Evolutionary conservation across 2,329 filamentous ascomycete genomes (phyloP).

Genomic region (Fusarium miscanthi): DNA sequence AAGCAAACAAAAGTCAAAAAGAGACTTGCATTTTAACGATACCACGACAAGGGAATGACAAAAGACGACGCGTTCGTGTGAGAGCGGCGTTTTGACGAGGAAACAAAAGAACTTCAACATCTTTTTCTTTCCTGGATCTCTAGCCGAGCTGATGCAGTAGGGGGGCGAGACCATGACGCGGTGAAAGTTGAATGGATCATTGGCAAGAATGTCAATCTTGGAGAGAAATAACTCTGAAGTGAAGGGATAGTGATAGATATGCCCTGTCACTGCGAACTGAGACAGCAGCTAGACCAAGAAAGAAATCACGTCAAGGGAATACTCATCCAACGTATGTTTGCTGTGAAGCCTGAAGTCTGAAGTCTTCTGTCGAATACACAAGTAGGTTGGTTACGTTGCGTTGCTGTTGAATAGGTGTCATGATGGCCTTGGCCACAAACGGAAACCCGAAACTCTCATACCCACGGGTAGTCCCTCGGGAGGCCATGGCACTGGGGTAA

Average conservation of each 20-base stretch:
- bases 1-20: conserved; percentile 48
- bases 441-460: conserved; percentile 30
- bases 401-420: conserved; percentile 8
- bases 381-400: not conserved
- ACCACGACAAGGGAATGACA: conserved; percentile 50
- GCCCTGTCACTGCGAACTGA: conserved; percentile 39
- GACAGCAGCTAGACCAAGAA: conserved; percentile 44
- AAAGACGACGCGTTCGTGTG: conserved; percentile 48
- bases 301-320: conserved; percentile 35
- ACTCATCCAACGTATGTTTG: not conserved
- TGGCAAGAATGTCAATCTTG: conserved; percentile 12
- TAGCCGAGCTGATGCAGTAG: conserved; percentile 55
- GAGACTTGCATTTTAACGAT: conserved; percentile 56
- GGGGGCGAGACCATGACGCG: conserved; percentile 41
- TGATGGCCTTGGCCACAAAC: conserved; percentile 29
- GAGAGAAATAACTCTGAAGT: conserved; percentile 15
- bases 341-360: conserved; percentile 2
- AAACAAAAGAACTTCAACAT: conserved; percentile 62
- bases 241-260: conserved; percentile 20
- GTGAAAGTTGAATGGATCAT: conserved; percentile 35
- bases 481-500: not conserved
- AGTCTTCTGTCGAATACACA: not conserved
- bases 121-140: conserved; percentile 58
- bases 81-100: conserved; percentile 56
- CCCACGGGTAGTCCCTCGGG: not conserved